Percentiles rank a stretch among this genome's conserved stretches.
phyloP scores from a whole-genome alignment of 1,284 basidiomycete genomes.

The Cronartium quercuum region DNA sequence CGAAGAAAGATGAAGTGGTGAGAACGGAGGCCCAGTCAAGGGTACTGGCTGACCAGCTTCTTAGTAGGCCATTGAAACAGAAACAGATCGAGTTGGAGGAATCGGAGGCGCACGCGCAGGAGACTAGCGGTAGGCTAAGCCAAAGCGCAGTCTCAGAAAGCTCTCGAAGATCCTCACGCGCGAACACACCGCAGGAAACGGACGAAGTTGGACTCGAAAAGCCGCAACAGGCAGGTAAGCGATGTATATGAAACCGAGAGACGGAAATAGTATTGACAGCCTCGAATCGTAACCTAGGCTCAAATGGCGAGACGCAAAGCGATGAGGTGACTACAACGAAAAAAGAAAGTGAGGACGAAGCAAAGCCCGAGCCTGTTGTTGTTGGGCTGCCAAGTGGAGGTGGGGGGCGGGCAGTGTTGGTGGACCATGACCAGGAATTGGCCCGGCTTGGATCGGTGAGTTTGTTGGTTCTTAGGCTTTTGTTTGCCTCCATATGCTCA shows the following conservation, averaged over 20 bases:
- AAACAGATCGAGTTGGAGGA: conserved; percentile 29
- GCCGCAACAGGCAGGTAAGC: neutral
- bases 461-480: conserved; percentile 8
- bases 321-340: too few species aligned
- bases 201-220: neutral
- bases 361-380: conserved; percentile 37
- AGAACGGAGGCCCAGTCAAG: conserved; percentile 1
- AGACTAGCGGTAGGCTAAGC: too few species aligned
- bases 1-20: neutral
- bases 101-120: neutral
- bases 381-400: conserved; percentile 41
- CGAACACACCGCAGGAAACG: neutral
- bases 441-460: conserved; percentile 65
- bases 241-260: too few species aligned
- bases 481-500: neutral
- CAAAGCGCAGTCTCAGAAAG: neutral
- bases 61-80: conserved; percentile 20
- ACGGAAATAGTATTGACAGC: too few species aligned
- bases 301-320: too few species aligned
- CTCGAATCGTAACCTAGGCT: too few species aligned
- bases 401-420: conserved; percentile 65
- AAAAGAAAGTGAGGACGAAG: conserved; percentile 11
- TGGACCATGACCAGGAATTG: conserved; percentile 82
- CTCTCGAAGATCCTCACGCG: neutral
- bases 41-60: conserved; percentile 31